Conservation (phyloP, 1,284 basidiomycete genomes). For the Ganoderma boninense region DNA sequence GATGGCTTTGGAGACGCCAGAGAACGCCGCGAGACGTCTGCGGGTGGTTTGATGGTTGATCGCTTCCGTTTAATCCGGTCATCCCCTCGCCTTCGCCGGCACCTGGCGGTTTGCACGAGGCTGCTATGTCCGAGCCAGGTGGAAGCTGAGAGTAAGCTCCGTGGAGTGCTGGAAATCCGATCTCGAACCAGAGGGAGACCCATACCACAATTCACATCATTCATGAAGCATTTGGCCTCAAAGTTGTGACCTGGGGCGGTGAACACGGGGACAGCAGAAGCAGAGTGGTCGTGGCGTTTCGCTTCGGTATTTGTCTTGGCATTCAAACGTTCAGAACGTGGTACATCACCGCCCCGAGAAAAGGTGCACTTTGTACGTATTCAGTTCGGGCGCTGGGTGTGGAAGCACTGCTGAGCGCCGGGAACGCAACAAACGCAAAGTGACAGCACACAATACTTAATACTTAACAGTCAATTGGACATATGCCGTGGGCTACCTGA, state of each 20-base stretch:
- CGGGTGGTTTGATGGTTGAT: constrained; percentile 11
- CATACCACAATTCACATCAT: neutral
- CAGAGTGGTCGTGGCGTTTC: neutral
- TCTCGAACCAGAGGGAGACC: neutral
- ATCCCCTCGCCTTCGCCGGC: neutral
- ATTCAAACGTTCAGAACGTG: neutral
- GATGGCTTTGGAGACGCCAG: constrained; percentile 19
- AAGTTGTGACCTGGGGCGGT: neutral
- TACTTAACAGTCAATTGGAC: neutral
- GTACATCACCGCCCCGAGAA: neutral
- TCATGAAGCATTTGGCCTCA: neutral
- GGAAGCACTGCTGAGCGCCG: neutral
- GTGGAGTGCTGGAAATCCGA: neutral
- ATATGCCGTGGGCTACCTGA: neutral
- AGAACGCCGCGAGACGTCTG: constrained; percentile 4
- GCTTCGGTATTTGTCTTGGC: neutral
- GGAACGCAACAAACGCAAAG: neutral
- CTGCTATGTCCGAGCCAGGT: neutral
- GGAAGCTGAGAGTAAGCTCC: neutral
- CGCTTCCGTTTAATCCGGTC: neutral
- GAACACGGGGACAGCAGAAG: neutral
- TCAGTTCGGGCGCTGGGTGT: neutral
- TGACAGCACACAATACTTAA: neutral
- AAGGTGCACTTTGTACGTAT: neutral
- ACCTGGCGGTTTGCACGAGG: neutral